Conservation (phyloP, 805 yeast genomes). For the Starmerella sp. region DNA sequence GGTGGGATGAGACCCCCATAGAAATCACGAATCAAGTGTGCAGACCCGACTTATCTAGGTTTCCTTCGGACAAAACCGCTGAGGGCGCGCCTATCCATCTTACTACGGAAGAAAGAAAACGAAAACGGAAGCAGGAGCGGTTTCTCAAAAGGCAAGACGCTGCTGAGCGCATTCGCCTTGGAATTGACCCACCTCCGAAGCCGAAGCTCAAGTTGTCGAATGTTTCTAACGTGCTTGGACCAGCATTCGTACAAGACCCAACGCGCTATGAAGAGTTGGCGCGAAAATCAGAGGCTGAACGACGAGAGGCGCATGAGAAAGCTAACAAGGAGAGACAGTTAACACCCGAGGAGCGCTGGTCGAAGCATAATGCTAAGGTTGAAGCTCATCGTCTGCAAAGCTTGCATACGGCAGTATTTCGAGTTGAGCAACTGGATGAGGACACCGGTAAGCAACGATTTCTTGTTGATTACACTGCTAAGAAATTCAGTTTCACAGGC, state of each 20-base stretch:
- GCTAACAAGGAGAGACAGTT: constrained; percentile 54
- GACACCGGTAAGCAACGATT: background rate
- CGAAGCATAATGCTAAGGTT: constrained; percentile 38
- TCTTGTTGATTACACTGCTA: constrained; percentile 67
- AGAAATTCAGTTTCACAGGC: constrained; percentile 59
- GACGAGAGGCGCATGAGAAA: constrained; percentile 47
- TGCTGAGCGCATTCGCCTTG: constrained; percentile 68
- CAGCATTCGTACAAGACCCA: constrained; percentile 80
- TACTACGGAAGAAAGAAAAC: constrained; percentile 51
- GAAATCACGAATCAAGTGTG: background rate
- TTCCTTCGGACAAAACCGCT: constrained; percentile 21
- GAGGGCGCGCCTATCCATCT: background rate
- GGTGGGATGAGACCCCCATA: background rate
- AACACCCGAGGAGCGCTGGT: constrained; percentile 44
- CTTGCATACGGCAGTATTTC: constrained; percentile 45
- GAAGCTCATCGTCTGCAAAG: constrained; percentile 46
- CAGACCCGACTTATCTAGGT: background rate
- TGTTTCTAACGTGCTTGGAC: constrained; percentile 74
- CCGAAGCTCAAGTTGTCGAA: constrained; percentile 80
- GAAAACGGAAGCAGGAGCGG: constrained; percentile 61
- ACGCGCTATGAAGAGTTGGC: constrained; percentile 73
- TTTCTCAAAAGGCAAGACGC: constrained; percentile 50
- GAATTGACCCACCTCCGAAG: constrained; percentile 76
- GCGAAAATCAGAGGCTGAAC: constrained; percentile 50
- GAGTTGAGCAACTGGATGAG: constrained; percentile 38